These are phyloP conservation scores for Amanita pallidorosea DNA, from an alignment of 768 basidiomycete species.

Conservation along the genomic window DNA sequence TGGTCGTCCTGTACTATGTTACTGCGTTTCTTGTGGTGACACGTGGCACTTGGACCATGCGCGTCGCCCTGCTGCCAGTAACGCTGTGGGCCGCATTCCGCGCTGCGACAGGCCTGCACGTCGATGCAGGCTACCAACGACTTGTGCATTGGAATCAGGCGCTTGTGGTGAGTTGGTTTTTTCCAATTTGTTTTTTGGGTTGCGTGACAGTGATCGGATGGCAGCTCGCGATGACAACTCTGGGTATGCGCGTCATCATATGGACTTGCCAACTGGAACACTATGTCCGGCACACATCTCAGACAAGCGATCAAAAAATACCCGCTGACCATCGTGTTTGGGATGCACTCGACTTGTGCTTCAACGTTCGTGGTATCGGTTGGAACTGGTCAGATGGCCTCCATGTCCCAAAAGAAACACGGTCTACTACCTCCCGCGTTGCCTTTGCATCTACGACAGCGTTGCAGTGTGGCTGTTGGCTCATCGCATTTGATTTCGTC, in stretches of 20 bases:
- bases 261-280: conserved; percentile 31
- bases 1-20: conserved; percentile 33
- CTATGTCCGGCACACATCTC: conserved; percentile 16
- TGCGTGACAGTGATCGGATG: not conserved
- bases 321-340: conserved; percentile 6
- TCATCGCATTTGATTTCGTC: conserved; percentile 31
- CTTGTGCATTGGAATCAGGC: conserved; percentile 34
- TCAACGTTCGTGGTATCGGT: conserved; percentile 44
- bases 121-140: conserved; percentile 23
- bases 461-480: conserved; percentile 19
- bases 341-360: conserved; percentile 39
- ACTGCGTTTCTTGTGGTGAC: conserved; percentile 44
- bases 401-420: conserved; percentile 29
- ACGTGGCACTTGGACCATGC: conserved; percentile 30
- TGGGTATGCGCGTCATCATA: conserved; percentile 25
- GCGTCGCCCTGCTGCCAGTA: conserved; percentile 37
- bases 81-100: conserved; percentile 33
- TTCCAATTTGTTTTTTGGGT: too few relatives aligned
- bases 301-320: conserved; percentile 1
- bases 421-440: conserved; percentile 23
- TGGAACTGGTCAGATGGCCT: conserved; percentile 49
- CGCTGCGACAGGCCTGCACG: conserved; percentile 30
- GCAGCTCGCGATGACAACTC: conserved; percentile 25
- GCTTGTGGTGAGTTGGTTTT: conserved; percentile 24
- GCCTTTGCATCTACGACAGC: conserved; percentile 27